A percentile compares a stretch with the other conserved stretches of the same genome.
phyloP scores from a whole-genome alignment of 345 rosid species.

The Eucalyptus dawsonii region DNA sequence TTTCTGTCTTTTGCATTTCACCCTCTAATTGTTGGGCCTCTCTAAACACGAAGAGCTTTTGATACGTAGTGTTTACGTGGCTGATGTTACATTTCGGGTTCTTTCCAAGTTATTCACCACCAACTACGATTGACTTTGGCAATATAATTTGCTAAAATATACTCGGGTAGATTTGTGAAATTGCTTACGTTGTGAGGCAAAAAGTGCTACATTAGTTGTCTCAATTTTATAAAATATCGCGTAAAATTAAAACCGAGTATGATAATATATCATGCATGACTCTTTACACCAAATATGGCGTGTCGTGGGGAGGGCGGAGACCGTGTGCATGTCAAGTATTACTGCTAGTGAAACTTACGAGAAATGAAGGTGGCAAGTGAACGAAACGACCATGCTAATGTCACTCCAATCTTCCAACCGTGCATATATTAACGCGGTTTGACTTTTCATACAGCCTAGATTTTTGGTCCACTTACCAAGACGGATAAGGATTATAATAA shows the following conservation, averaged over 20 bases:
- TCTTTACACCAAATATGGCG: neutral
- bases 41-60: too few relatives aligned
- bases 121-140: neutral
- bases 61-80: too few relatives aligned
- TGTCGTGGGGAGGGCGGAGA: neutral
- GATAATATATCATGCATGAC: neutral
- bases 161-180: too few relatives aligned
- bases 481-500: neutral
- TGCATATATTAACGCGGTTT: neutral
- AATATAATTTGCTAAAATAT: neutral
- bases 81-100: neutral
- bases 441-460: neutral
- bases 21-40: too few relatives aligned
- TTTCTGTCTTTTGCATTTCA: too few relatives aligned
- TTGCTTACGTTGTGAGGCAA: neutral
- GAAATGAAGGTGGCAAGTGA: neutral
- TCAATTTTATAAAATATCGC: neutral
- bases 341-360: neutral
- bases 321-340: neutral
- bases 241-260: neutral
- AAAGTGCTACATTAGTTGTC: neutral
- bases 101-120: neutral
- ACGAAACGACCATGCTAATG: neutral
- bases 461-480: neutral
- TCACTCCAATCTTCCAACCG: neutral